A percentile compares a stretch with the other conserved stretches of the same genome.
phyloP scores from a whole-genome alignment of 805 yeast species.

The Wickerhamiella nectarea region DNA sequence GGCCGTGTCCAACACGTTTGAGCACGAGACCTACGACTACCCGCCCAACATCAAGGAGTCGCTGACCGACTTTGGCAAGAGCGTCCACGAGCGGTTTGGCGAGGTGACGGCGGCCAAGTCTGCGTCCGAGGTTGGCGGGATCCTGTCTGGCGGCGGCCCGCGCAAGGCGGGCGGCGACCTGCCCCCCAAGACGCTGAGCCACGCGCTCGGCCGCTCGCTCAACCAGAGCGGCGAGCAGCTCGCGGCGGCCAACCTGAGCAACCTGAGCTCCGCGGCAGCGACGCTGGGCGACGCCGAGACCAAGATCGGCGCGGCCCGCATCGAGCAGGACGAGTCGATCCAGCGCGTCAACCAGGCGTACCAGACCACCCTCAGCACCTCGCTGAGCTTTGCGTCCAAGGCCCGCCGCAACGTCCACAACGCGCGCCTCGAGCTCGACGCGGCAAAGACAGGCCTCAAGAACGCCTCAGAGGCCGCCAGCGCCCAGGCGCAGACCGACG shows the following conservation, averaged over 20 bases:
- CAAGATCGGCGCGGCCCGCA: constrained; percentile 67
- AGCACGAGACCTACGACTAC: constrained; percentile 69
- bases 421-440: constrained; percentile 65
- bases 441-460: constrained; percentile 44
- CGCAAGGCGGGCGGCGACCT: constrained; percentile 35
- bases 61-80: constrained; percentile 57
- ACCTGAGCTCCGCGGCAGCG: constrained; percentile 48
- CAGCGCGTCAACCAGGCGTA: constrained; percentile 57
- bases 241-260: constrained; percentile 33
- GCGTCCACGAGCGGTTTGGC: constrained; percentile 47
- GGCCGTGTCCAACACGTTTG: constrained; percentile 45
- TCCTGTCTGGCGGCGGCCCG: constrained; percentile 31
- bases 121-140: constrained; percentile 73
- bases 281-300: constrained; percentile 56
- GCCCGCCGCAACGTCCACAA: constrained; percentile 65
- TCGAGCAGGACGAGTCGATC: constrained; percentile 68
- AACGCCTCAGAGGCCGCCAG: constrained; percentile 48
- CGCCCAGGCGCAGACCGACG: constrained; percentile 57
- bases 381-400: constrained; percentile 48
- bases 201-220: constrained; percentile 62
- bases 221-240: constrained; percentile 24
- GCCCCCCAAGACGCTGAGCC: constrained; percentile 69
- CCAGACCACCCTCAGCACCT: constrained; percentile 44
- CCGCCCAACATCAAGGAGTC: constrained; percentile 66
- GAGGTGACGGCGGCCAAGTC: constrained; percentile 59